phyloP scores from a whole-genome alignment of 331 rosid species.

The Arachis monticola region DNA sequence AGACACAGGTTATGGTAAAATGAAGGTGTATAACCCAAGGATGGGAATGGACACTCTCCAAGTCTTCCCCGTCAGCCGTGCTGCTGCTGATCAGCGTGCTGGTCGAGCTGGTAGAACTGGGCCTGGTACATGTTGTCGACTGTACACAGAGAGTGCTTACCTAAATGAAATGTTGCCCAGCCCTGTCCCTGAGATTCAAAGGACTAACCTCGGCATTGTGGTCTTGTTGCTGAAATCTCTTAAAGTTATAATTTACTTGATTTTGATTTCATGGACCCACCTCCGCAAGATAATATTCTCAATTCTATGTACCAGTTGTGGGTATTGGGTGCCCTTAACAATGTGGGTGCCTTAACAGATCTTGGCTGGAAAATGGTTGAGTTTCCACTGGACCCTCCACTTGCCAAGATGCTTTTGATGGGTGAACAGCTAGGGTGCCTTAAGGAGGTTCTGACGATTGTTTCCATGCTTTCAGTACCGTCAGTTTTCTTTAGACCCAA shows the following conservation, averaged over 20 bases:
- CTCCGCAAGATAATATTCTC: conserved; percentile 96
- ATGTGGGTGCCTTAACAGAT: conserved; percentile 87
- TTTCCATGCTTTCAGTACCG: conserved; percentile 98
- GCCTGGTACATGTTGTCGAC: conserved; percentile 95
- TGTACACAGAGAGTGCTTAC: conserved; percentile 91
- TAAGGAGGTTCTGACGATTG: conserved; percentile 91
- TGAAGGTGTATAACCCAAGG: conserved; percentile 98
- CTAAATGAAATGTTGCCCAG: conserved; percentile 81
- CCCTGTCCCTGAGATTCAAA: conserved; percentile 97
- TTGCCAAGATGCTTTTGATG: conserved; percentile 96
- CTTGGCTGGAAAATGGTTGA: conserved; percentile 99
- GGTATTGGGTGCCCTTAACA: conserved; percentile 97
- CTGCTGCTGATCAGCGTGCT: conserved; percentile 98
- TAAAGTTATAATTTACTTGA: conserved; percentile 87
- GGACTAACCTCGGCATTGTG: conserved; percentile 96
- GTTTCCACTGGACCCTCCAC: conserved; percentile 97
- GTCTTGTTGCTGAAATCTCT: conserved; percentile 93
- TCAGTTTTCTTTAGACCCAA: conserved; percentile 98
- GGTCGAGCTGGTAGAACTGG: conserved; percentile 99
- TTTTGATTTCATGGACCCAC: conserved; percentile 99
- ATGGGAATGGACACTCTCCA: conserved; percentile 99
- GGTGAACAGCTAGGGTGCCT: conserved; percentile 80
- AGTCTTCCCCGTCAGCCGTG: conserved; percentile 95
- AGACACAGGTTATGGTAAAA: conserved; percentile 95
- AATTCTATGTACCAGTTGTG: conserved; percentile 99